Base-by-base conservation (phyloP, 1,139 yeast genomes). In the Kodamaea fungicola region DNA sequence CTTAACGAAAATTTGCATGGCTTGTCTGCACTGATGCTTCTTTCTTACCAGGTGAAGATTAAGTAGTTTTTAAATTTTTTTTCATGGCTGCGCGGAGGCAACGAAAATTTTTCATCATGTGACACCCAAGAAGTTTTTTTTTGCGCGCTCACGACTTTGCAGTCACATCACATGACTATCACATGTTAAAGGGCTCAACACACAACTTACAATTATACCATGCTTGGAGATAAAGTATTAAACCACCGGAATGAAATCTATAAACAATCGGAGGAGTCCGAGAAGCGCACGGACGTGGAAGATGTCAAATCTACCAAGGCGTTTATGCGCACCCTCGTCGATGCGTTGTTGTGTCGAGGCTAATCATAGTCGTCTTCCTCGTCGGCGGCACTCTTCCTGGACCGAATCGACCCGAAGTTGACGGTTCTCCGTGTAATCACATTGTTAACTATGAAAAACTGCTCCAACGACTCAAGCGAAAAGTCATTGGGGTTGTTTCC, bases 1-100 rank as follows among this genome's bases (percentile, higher is more conserved):
- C 78, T 90, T 90, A 77, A 92, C 97, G 78, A 92, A 92, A 78
- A 90, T 89, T 79, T 90, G 97, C 97, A 90, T 90, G 76, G 75
- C 65, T 67, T 64, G 73, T 65, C 72, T 56, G 71, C 72, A 64
- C 40, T 40, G 50, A 54, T 68, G 76, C 76, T 71, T 71, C 76
- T 70, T 71, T 71, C 76, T 64, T 67, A 70, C 76, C 76, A 62
- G 55, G 49, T 8, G 10, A n/a, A 23, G 26, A 23, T 23, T 23
- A 23, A 23, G 26, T 23, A 23, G 26, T 23, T 23, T 8, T 16
- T 16, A 16, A 16, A 16, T 16, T 16, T 16, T 16, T 16, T 16
- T 16, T 5, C 3, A 4, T 5, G 19, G 5, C 19, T 16, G 19
- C 19, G 19, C 19, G 5, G 19, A 16, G 19, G 19, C 19, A 16